Evolutionary conservation across 495 filamentous ascomycete species (phyloP).

Genomic region (Aspergillus olivimuriae): DNA sequence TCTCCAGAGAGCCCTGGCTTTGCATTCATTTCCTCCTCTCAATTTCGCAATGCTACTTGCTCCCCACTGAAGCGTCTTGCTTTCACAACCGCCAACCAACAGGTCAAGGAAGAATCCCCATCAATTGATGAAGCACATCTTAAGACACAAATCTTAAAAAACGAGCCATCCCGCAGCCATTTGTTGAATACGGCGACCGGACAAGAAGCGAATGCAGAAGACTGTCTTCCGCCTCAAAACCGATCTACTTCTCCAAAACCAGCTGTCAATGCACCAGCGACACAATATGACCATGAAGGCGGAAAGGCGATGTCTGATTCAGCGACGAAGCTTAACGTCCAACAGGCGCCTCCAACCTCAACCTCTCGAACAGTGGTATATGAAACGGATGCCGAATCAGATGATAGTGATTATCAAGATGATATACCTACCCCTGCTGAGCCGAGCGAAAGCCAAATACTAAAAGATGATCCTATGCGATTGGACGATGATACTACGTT

Average conservation of each 20-base stretch:
- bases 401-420: constrained; percentile 27
- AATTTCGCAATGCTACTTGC: constrained; percentile 27
- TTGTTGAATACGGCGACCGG: no score
- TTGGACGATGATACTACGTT: constrained; percentile 9
- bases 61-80: constrained; percentile 21
- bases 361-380: constrained; percentile 33
- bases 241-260: background rate
- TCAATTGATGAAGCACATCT: constrained; percentile 1
- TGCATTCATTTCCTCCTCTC: constrained; percentile 34
- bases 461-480: background rate
- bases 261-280: background rate
- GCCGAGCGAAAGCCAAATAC: background rate
- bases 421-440: constrained; percentile 7
- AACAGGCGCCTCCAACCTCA: constrained; percentile 3
- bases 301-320: background rate
- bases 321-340: no score
- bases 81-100: constrained; percentile 1
- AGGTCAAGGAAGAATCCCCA: constrained; percentile 23
- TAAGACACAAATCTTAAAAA: constrained; percentile 2
- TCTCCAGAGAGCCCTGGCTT: constrained; percentile 40
- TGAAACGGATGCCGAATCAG: constrained; percentile 40
- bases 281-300: background rate
- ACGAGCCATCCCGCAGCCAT: background rate
- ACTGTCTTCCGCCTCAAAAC: background rate
- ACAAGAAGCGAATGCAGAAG: background rate